Base-by-base conservation (phyloP, 345 rosid species). In the Lepidium sativum region DNA sequence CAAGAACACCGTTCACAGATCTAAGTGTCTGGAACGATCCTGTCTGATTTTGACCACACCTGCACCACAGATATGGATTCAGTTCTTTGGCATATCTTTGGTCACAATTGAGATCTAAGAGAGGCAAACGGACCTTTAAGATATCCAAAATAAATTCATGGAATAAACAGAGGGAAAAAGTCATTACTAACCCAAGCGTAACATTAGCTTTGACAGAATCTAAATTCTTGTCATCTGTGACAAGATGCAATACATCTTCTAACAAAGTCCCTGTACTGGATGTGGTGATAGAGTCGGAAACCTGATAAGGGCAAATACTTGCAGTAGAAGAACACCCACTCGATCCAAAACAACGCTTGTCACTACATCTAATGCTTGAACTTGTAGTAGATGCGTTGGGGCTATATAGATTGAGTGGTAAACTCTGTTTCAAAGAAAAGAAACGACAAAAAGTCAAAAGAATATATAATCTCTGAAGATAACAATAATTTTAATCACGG, bases 351-450 rank as follows among this genome's bases (percentile, higher is more conserved):
- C 97, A 90, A 67, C 76, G 65, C n/a, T 34, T 37, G 79, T 80
- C 89, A 71, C 65, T 72, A 73, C 97, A 90, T 51, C 67, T 18
- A 60, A 90, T 80, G 41, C 57, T 77, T 40, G 84, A 57, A 67
- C 88, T 85, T 17, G 97, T 78, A 47, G 92, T 72, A 14, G 97
- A 87, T 13, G 70, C 55, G 52, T 71, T 85, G 18, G 92, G 87
- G 71, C 81, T 84, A 71, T 83, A 90, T 27, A 87, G 81, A 72
- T 79, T 82, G 44, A 90, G 69, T 3, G 76, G 54, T 40, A 83
- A 2, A 51, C 25, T 63, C 92, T 86, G 86, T 60, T 15, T 41
- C 67, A 44, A 51, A 35, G 23, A 64, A 47, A 13, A 18, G 8
- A 23, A 13, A 35, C 2, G 0, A 44, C n/a, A 7, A 37, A n/a